Evolutionary conservation across 768 basidiomycete genomes (phyloP).

Genomic region (Trametes cingulata): DNA sequence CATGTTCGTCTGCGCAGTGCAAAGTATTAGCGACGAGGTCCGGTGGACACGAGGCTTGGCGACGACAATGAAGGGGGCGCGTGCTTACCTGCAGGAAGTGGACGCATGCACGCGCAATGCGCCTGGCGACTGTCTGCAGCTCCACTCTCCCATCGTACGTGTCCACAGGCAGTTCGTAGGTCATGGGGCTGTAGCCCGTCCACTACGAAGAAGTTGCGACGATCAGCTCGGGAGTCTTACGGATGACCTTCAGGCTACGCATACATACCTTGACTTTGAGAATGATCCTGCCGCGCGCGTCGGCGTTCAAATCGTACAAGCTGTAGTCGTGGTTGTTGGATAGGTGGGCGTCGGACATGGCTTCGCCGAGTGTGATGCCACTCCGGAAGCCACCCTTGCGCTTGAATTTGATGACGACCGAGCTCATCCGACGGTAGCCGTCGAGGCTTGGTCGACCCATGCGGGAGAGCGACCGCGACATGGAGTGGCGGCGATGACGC

Average conservation of each 20-base stretch:
- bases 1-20: constrained; percentile 53
- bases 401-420: constrained; percentile 67
- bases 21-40: constrained; percentile 2
- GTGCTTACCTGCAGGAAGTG: constrained; percentile 69
- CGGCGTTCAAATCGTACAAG: constrained; percentile 65
- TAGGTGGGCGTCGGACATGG: constrained; percentile 61
- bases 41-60: neutral
- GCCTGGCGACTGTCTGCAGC: constrained; percentile 65
- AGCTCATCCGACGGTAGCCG: constrained; percentile 49
- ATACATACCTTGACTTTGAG: constrained; percentile 60
- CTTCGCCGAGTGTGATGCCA: constrained; percentile 69
- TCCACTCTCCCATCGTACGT: constrained; percentile 64
- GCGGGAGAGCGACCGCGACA: constrained; percentile 35
- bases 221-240: constrained; percentile 7
- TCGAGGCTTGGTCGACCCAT: constrained; percentile 31
- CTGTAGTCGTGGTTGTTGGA: constrained; percentile 65
- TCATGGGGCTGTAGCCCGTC: constrained; percentile 68
- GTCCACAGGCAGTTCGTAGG: constrained; percentile 74
- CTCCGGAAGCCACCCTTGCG: constrained; percentile 65
- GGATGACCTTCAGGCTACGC: neutral
- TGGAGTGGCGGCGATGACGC: constrained; percentile 44
- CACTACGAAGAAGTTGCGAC: constrained; percentile 47
- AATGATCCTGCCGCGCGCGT: constrained; percentile 56
- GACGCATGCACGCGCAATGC: constrained; percentile 68
- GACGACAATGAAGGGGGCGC: neutral